Evolutionary conservation across 2,329 filamentous ascomycete species (phyloP).

Genomic region (Diplodia mutila): DNA sequence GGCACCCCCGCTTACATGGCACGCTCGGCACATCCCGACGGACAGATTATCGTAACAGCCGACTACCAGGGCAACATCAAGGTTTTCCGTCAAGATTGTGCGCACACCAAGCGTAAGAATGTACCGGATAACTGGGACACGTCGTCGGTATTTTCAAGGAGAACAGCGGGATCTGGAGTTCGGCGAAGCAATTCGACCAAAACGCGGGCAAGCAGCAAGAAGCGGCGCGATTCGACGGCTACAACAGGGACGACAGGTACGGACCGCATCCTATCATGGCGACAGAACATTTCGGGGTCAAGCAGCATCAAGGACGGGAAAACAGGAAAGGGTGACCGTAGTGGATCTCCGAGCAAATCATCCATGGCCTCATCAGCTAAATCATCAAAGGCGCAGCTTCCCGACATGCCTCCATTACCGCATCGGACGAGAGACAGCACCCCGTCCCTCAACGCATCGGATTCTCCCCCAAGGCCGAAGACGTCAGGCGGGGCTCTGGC

Average conservation of each 20-base stretch:
- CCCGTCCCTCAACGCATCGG: slow-evolving; percentile 16
- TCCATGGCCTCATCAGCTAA: slow-evolving; percentile 33
- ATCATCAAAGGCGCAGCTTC: slow-evolving; percentile 28
- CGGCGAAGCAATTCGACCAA: slow-evolving; percentile 56
- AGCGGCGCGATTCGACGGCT: slow-evolving; percentile 50
- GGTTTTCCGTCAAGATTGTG: slow-evolving; percentile 94
- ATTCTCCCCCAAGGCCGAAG: slow-evolving; percentile 3
- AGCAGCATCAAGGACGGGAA: slow-evolving; percentile 34
- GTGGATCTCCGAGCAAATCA: slow-evolving; percentile 54
- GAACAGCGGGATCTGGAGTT: slow-evolving; percentile 36
- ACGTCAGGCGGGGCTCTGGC: slow-evolving; percentile 24
- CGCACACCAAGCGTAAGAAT: slow-evolving; percentile 69
- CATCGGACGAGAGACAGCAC: slow-evolving; percentile 25
- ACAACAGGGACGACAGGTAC: slow-evolving; percentile 49
- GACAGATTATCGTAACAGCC: slow-evolving; percentile 90
- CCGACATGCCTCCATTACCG: slow-evolving; percentile 28
- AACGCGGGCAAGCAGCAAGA: slow-evolving; percentile 56
- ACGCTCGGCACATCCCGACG: slow-evolving; percentile 73
- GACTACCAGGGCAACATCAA: slow-evolving; percentile 90
- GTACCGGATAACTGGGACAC: slow-evolving; percentile 71
- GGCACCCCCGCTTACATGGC: slow-evolving; percentile 78
- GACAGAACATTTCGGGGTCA: slow-evolving; percentile 62
- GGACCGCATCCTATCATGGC: slow-evolving; percentile 87
- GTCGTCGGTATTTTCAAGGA: slow-evolving; percentile 74
- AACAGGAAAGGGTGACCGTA: slow-evolving; percentile 41